Base-by-base conservation (phyloP, 306 rosid species). In the Cicer cuneatum region DNA sequence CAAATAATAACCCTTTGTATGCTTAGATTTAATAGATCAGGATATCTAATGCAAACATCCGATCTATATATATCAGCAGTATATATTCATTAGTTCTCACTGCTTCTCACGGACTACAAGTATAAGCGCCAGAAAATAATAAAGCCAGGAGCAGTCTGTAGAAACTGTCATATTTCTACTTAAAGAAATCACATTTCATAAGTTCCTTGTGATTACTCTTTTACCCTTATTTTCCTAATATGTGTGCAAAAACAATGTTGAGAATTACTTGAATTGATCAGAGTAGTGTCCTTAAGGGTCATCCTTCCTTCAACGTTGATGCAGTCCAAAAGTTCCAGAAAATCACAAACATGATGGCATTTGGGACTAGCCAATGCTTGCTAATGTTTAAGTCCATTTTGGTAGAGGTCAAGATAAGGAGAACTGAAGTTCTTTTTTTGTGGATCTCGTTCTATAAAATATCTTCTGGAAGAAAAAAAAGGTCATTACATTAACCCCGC, bases 71-170 rank as follows among this genome's bases (percentile, higher is more conserved):
- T 48, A 48, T n/a, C 29, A 54, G 51, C 13, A 15, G 39, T 52
- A 65, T 52, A 75, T 24, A 53, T 66, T 66, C 24, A 57, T 57
- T 46, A 76, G 49, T 16, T 45, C 33, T 67, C 65, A 15, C 49
- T 45, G 40, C 74, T 66, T 76, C 29, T 45, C 7, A 12, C 35
- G 41, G 49, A 57, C 60, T 66, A 45, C 60, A 66, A 56, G 68
- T 8, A 7, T 54, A 41, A 24, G 46, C 35, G 37, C 11, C 69
- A 56, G 51, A 42, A 47, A 57, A 76, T 56, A 42, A 67, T 43
- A 33, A 66, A 66, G 46, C 54, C 68, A 54, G 40, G 61, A 73
- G 62, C 60, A 57, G 42, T 61, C 61, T 46, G 35, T 43, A 49
- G 40, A 49, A 73, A 61, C 48, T 33, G 11, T 8, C 15, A 16